Base-by-base conservation (phyloP, 179 eudicot species). In the Beta lomatogona region DNA sequence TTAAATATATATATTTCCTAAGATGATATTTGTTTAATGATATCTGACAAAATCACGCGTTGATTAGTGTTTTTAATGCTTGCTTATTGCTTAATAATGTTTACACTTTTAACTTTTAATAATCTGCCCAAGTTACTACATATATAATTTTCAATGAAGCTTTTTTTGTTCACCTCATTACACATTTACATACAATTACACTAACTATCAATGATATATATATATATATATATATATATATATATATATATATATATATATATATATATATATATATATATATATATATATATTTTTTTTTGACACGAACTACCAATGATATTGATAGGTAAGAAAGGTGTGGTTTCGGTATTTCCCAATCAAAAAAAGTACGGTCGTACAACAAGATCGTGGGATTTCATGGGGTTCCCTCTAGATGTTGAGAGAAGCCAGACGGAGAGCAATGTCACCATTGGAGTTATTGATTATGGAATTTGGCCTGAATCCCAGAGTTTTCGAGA, bases 351-450 rank as follows among this genome's bases (percentile, higher is more conserved):
- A 16, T 90, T 90, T 57, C 89, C 87, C 0, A 84, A 84, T 21
- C 50, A 18, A 52, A 82, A 67, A 18, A 48, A 69, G 5, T 10
- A 76, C 16, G 78, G 63, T 50, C 85, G 78, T 4, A 90, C 92
- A n/a, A 87, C 91, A 76, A 82, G 87, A 78, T 90, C 92, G 3
- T 90, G 92, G 92, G 87, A 89, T 68, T 88, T 89, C 82, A 82
- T 77, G 84, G 88, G 86, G 0, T 82, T 89, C 0, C 8, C 80
- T 2, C 55, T 61, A 74, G 68, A 58, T 15, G 83, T 83, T 3
- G 64, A 71, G 21, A 67, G 89, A 44, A 83, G 82, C n/a, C 65
- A 54, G 4, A 10, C 21, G 19, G 89, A 85, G 59, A 88, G 87
- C 36, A 83, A 87, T 31, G 77, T 85, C 3, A 84, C 84, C 9